Percentiles rank a stretch among this genome's conserved stretches.
Evolutionary conservation across 1,139 yeast genomes (phyloP).

Genomic region (Debaryomyces fabryi): DNA sequence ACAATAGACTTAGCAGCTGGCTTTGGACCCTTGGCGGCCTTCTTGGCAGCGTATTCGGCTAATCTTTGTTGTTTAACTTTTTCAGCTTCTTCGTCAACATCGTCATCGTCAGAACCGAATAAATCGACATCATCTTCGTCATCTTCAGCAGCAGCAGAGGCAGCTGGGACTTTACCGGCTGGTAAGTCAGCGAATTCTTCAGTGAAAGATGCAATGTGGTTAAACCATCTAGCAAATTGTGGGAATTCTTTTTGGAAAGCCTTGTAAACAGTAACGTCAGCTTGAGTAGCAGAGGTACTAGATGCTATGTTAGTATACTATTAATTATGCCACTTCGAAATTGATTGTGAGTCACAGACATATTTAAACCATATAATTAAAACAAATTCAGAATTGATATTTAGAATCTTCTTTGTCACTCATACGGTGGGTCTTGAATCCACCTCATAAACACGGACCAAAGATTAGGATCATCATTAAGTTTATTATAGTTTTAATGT

Average conservation of each 20-base stretch:
- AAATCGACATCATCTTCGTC: slow-evolving; percentile 92
- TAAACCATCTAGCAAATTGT: slow-evolving; percentile 96
- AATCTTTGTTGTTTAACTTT: slow-evolving; percentile 95
- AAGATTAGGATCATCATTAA: slow-evolving; percentile 70
- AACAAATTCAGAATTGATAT: slow-evolving; percentile 40
- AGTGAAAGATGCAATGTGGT: slow-evolving; percentile 92
- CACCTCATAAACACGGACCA: slow-evolving; percentile 98
- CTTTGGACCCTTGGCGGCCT: slow-evolving; percentile 96
- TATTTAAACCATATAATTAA: slow-evolving; percentile 4
- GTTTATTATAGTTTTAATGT: slow-evolving; percentile 6
- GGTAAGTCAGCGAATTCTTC: slow-evolving; percentile 83
- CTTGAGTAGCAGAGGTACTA: slow-evolving; percentile 88
- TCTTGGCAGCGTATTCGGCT: slow-evolving; percentile 96
- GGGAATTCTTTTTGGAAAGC: slow-evolving; percentile 95
- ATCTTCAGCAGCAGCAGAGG: slow-evolving; percentile 69
- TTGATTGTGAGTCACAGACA: not conserved
- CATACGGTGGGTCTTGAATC: slow-evolving; percentile 92
- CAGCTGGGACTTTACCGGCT: slow-evolving; percentile 66
- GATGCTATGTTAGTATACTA: slow-evolving; percentile 28
- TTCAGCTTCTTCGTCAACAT: slow-evolving; percentile 96
- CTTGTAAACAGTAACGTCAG: slow-evolving; percentile 92
- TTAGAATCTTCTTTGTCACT: slow-evolving; percentile 67
- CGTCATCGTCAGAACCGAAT: slow-evolving; percentile 93
- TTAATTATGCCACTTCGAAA: not conserved
- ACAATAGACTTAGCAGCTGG: slow-evolving; percentile 98